Percentiles rank a stretch among this genome's conserved stretches.
These are phyloP conservation scores for Westerdykella sp. DNA, from an alignment of 2,329 filamentous ascomycete species.

Conservation along the genomic window DNA sequence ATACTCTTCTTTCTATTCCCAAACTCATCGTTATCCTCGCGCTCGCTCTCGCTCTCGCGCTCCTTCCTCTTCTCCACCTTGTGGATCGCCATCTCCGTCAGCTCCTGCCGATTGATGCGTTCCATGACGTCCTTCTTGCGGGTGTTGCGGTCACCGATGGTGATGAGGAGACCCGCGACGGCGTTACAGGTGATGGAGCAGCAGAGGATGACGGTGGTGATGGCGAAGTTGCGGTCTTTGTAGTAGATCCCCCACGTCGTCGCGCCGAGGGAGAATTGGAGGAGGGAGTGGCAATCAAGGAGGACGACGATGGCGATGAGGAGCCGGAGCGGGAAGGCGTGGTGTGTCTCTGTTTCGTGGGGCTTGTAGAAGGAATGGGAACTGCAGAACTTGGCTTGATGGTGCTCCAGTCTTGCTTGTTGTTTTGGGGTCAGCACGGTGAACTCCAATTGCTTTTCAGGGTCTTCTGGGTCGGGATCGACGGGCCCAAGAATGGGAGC, in stretches of 20 bases:
- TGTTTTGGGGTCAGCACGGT: slow-evolving; percentile 60
- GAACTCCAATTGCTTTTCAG: slow-evolving; percentile 42
- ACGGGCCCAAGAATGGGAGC: slow-evolving; percentile 41
- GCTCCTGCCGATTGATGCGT: slow-evolving; percentile 66
- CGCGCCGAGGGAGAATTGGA: slow-evolving; percentile 73
- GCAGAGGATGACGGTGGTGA: slow-evolving; percentile 76
- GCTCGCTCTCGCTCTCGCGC: slow-evolving; percentile 35
- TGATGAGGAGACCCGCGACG: slow-evolving; percentile 68
- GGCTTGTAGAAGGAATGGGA: slow-evolving; percentile 87
- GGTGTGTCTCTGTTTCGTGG: slow-evolving; percentile 75
- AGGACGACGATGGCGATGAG: slow-evolving; percentile 73
- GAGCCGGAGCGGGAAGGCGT: slow-evolving; percentile 67
- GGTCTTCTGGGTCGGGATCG: slow-evolving; percentile 30
- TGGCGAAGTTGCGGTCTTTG: slow-evolving; percentile 59
- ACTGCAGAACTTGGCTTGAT: slow-evolving; percentile 72
- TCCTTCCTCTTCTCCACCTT: slow-evolving; percentile 47
- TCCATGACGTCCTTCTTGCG: slow-evolving; percentile 82
- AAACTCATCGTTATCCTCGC: slow-evolving; percentile 17
- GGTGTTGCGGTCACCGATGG: slow-evolving; percentile 66
- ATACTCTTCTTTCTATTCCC: slow-evolving; percentile 12
- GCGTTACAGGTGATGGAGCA: slow-evolving; percentile 74
- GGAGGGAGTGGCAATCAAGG: slow-evolving; percentile 69
- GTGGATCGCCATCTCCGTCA: slow-evolving; percentile 61
- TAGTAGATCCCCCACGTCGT: slow-evolving; percentile 76
- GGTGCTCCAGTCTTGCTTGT: slow-evolving; percentile 64